Percentiles rank a stretch among this genome's conserved stretches.
These are phyloP conservation scores for Lachnellula hyalina DNA, from an alignment of 2,329 filamentous ascomycete genomes.

Conservation along the genomic window DNA sequence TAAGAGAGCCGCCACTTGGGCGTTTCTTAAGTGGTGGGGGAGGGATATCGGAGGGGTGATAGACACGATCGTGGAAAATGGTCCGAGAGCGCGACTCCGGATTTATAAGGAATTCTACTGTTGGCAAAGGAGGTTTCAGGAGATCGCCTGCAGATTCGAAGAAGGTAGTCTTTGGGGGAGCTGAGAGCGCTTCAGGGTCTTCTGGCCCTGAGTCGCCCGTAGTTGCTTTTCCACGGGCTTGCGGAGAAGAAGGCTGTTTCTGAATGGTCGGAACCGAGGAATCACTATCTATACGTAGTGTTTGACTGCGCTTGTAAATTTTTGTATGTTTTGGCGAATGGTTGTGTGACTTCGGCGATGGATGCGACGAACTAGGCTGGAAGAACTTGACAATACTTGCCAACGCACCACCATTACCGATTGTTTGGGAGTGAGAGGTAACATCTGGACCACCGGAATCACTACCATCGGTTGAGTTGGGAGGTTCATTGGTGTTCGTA, in stretches of 20 bases:
- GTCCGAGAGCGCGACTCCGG: conserved; percentile 76
- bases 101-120: conserved; percentile 75
- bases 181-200: conserved; percentile 46
- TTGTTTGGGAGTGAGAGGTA: conserved; percentile 19
- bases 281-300: conserved; percentile 46
- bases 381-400: conserved; percentile 65
- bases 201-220: conserved; percentile 35
- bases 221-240: conserved; percentile 31
- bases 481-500: conserved; percentile 24
- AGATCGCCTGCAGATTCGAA: conserved; percentile 94
- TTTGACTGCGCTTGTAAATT: conserved; percentile 76
- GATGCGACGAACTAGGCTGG: conserved; percentile 41
- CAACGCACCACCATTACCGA: conserved; percentile 45
- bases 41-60: conserved; percentile 90
- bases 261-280: conserved; percentile 14
- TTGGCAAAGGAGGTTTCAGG: conserved; percentile 81
- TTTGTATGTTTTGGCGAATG: conserved; percentile 57
- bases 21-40: conserved; percentile 64
- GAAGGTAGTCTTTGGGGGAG: conserved; percentile 85
- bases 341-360: conserved; percentile 43
- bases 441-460: conserved; percentile 15
- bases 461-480: conserved; percentile 8
- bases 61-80: conserved; percentile 95
- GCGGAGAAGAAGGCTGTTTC: conserved; percentile 1
- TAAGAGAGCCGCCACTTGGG: conserved; percentile 22